phyloP scores from a whole-genome alignment of 768 basidiomycete species.

The Amyloporia xantha region DNA sequence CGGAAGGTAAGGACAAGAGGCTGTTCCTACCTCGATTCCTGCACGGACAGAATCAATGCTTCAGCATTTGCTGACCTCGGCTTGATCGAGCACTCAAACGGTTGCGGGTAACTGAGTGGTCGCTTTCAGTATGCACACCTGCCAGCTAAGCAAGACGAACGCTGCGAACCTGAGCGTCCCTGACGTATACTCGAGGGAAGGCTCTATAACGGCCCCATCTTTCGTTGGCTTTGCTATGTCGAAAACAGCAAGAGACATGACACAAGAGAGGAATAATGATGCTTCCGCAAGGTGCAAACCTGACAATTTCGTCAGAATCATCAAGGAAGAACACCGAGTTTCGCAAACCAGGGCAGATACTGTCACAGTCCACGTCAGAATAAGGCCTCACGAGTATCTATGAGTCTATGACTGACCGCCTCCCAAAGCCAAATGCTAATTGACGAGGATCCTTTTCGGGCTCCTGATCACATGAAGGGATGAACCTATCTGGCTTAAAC shows the following conservation, averaged over 20 bases:
- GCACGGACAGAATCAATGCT: slow-evolving; percentile 13
- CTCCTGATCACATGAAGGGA: slow-evolving; percentile 3
- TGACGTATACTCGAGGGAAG: slow-evolving; percentile 13
- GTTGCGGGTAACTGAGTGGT: slow-evolving; percentile 19
- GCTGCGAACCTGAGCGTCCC: slow-evolving; percentile 18
- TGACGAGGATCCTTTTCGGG: slow-evolving; percentile 23
- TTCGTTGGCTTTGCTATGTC: slow-evolving; percentile 23
- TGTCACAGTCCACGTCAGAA: background rate
- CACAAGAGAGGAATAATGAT: slow-evolving; percentile 30
- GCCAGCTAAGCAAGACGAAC: background rate
- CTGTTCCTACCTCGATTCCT: background rate
- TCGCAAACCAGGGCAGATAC: slow-evolving; percentile 29
- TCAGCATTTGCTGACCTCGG: slow-evolving; percentile 23
- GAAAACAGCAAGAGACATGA: slow-evolving; percentile 31
- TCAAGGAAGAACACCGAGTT: background rate
- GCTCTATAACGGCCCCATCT: slow-evolving; percentile 22
- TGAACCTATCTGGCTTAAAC: slow-evolving; percentile 25
- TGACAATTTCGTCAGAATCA: slow-evolving; percentile 11
- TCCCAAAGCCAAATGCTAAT: slow-evolving; percentile 31
- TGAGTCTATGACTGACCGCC: slow-evolving; percentile 13
- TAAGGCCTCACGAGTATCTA: background rate
- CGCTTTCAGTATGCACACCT: background rate
- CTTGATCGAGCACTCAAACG: slow-evolving; percentile 23
- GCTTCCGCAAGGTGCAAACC: slow-evolving; percentile 37
- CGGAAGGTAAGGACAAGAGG: too few species aligned